Base-by-base conservation (phyloP, 2,329 filamentous ascomycete genomes). In the Cryphonectria carpinicola region DNA sequence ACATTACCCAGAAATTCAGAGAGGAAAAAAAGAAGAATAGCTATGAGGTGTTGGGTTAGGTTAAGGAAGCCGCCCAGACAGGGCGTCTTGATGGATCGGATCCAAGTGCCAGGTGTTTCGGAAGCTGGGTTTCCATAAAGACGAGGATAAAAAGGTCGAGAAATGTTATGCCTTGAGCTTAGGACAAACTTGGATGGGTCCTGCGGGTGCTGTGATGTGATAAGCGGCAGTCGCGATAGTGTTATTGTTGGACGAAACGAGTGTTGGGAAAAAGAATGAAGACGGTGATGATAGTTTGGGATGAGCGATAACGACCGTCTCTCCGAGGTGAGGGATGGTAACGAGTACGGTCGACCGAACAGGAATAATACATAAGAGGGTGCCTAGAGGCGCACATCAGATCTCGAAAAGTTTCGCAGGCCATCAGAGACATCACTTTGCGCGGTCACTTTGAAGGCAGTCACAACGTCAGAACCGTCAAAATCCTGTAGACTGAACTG, bases 31-130 rank as follows among this genome's bases (percentile, higher is more conserved):
- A 56, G 63, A 46, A 25, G 25, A 25, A 39, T 65, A 13, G 39
- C n/a, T 58, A 17, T 54, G 39, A 65, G 37, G 56, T 25, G 11
- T 43, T 6, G 22, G 43, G n/a, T 14, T 65, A 69, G 67, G 67
- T 60, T n/a, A 54, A 11, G 52, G 54, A 25, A 37, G 25, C 14
- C 39, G 49, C 56, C 49, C 25, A 46, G 17, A 49, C 54, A 67
- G 58, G 58, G 58, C 58, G 32, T 39, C 35, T 25, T 37, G 35
- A 19, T 39, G 17, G 35, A 19, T 35, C 32, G 58, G 22, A 32
- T 58, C 35, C 32, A 61, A 39, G 10, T 32, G 39, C 14, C 32
- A 61, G 58, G 32, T 37, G 19, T 35, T 39, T 13, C 19, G 6
- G 13, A 37, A n/a, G 58, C 14, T n/a, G 8, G 2, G 35, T 32